Evolutionary conservation across 2,329 filamentous ascomycete species (phyloP).

Genomic region (Aspergillus carbonarius): DNA sequence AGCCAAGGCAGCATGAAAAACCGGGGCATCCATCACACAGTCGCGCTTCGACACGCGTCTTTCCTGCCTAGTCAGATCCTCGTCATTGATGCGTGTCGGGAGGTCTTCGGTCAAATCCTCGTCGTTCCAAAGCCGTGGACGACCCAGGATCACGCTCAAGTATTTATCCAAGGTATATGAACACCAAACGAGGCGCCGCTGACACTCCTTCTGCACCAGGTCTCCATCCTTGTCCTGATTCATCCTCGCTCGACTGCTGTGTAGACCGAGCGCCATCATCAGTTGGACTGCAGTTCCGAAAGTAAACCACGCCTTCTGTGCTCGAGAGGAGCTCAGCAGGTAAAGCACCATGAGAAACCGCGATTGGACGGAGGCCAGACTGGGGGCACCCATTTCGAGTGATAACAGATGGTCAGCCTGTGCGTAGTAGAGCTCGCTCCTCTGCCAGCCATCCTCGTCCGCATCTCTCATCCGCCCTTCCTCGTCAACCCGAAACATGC

Average conservation of each 20-base stretch:
- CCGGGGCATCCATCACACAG: constrained; percentile 24
- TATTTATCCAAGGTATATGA: constrained; percentile 47
- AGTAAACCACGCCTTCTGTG: constrained; percentile 39
- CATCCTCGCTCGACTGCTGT: constrained; percentile 22
- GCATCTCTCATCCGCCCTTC: constrained; percentile 17
- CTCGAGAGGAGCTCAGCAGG: constrained; percentile 37
- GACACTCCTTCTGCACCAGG: constrained; percentile 29
- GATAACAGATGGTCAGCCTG: constrained; percentile 20
- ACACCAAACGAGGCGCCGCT: constrained; percentile 40
- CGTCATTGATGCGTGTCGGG: constrained; percentile 34
- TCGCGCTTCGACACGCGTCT: constrained; percentile 13
- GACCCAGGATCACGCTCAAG: constrained; percentile 56
- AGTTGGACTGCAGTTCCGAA: constrained; percentile 40
- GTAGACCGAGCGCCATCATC: constrained; percentile 37
- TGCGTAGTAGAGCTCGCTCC: constrained; percentile 22
- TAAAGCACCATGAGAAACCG: constrained; percentile 31
- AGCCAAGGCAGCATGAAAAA: constrained; percentile 22
- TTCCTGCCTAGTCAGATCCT: constrained; percentile 12
- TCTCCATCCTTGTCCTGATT: constrained; percentile 8
- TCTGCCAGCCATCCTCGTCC: constrained; percentile 14
- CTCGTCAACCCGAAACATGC: constrained; percentile 15
- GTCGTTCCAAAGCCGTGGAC: constrained; percentile 58
- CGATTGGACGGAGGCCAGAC: constrained; percentile 22
- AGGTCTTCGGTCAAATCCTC: constrained; percentile 60
- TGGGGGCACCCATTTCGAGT: constrained; percentile 19